These are phyloP conservation scores for Coemansia reversa DNA, from an alignment of 192 early-diverging fungal genomes.

Conservation along the genomic window DNA sequence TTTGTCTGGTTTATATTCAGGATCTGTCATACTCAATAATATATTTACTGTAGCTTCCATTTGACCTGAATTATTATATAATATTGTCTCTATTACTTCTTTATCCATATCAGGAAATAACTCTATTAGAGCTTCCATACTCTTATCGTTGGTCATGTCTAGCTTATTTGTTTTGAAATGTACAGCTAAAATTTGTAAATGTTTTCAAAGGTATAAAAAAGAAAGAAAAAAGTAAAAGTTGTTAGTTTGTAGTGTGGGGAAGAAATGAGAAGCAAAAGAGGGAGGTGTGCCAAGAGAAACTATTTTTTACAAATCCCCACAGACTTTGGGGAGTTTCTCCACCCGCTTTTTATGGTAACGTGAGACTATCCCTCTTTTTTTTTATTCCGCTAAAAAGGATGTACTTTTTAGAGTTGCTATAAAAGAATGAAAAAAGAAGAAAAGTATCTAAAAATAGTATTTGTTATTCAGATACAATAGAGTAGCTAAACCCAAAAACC, in stretches of 20 bases:
- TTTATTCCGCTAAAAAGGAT: too few species aligned
- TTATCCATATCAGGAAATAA: conserved; percentile 41
- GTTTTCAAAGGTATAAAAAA: too few species aligned
- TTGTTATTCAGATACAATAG: conserved; percentile 9
- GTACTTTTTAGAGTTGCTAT: too few species aligned
- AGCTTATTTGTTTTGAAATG: not conserved
- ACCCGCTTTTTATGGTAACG: too few species aligned
- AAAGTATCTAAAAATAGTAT: conserved; percentile 2
- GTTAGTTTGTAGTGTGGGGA: too few species aligned
- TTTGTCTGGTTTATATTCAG: conserved; percentile 29
- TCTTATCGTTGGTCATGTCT: conserved; percentile 25
- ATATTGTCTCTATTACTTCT: conserved; percentile 30
- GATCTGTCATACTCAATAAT: conserved; percentile 40
- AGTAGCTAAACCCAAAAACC: conserved; percentile 5
- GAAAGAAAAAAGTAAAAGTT: too few species aligned
- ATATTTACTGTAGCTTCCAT: conserved; percentile 18
- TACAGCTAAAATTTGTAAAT: not conserved
- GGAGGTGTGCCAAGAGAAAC: too few species aligned
- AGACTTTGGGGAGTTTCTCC: too few species aligned
- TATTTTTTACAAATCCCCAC: too few species aligned
- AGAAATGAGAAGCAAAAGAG: too few species aligned
- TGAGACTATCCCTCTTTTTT: too few species aligned
- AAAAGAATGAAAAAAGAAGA: too few species aligned
- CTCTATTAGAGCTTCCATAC: conserved; percentile 21
- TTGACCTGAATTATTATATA: conserved; percentile 18